These are phyloP conservation scores for Wickerhamomyces xylosicus DNA, from an alignment of 805 yeast genomes.

Conservation along the genomic window DNA sequence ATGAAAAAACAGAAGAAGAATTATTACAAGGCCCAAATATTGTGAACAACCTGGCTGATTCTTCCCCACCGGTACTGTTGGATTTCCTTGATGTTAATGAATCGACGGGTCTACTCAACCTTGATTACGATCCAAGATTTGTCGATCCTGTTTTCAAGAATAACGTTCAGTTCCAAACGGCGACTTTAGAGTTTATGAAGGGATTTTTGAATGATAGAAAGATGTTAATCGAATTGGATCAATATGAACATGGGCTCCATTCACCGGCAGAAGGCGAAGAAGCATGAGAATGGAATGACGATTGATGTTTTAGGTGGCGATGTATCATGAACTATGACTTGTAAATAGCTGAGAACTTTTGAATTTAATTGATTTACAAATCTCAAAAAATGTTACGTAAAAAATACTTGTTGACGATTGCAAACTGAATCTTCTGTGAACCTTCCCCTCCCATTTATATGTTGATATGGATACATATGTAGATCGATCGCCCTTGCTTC, in stretches of 20 bases:
- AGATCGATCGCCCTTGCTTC: too few species aligned
- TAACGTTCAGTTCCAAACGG: constrained; percentile 7
- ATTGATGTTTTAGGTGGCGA: too few species aligned
- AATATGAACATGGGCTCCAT: neutral
- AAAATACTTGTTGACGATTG: too few species aligned
- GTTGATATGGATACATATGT: too few species aligned
- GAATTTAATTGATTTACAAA: too few species aligned
- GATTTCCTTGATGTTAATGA: constrained; percentile 7
- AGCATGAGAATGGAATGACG: too few species aligned
- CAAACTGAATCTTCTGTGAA: too few species aligned
- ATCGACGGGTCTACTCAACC: constrained; percentile 7
- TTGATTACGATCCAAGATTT: constrained; percentile 18
- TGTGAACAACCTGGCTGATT: neutral
- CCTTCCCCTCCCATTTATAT: too few species aligned
- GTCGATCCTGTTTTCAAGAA: constrained; percentile 13
- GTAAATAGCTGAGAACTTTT: too few species aligned
- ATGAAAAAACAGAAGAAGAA: constrained; percentile 1
- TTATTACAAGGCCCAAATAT: neutral
- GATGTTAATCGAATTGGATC: constrained; percentile 8
- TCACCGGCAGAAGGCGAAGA: too few species aligned
- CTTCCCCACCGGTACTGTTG: neutral
- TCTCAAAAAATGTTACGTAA: too few species aligned
- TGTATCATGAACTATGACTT: too few species aligned
- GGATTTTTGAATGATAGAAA: constrained; percentile 14
- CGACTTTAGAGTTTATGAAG: constrained; percentile 9